Conservation (phyloP, 2,329 filamentous ascomycete species). For the Ceratocystis papillata region DNA sequence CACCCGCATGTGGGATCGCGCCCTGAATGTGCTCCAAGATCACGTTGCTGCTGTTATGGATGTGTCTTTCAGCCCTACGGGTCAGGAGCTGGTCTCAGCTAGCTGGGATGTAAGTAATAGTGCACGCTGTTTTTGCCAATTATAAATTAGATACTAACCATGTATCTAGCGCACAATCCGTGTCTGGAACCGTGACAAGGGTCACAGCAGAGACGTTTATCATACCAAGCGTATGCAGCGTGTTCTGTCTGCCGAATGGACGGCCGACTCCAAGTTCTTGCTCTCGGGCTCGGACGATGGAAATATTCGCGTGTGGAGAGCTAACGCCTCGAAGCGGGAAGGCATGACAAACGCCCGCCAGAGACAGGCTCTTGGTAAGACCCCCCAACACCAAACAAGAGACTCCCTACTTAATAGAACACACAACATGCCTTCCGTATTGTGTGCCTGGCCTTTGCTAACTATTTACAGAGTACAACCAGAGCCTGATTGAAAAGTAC, state of each 20-base stretch:
- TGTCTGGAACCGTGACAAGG: constrained; percentile 68
- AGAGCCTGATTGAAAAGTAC: constrained; percentile 71
- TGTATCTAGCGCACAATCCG: constrained; percentile 58
- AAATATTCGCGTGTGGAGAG: constrained; percentile 75
- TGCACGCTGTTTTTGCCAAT: constrained; percentile 30
- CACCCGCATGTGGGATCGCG: constrained; percentile 78
- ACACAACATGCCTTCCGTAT: neutral
- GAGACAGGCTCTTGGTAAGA: constrained; percentile 55
- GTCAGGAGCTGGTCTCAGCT: constrained; percentile 82
- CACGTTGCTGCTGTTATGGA: constrained; percentile 91
- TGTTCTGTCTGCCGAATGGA: constrained; percentile 75
- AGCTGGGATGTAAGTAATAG: constrained; percentile 50
- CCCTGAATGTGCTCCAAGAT: constrained; percentile 80
- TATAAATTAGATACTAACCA: constrained; percentile 42
- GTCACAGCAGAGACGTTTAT: constrained; percentile 85
- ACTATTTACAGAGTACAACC: constrained; percentile 60
- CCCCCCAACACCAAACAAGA: neutral
- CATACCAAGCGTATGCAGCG: constrained; percentile 98
- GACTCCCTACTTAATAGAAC: neutral
- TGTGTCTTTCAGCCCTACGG: constrained; percentile 88
- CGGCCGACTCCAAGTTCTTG: constrained; percentile 79
- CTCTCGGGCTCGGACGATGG: constrained; percentile 89
- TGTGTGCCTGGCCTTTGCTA: neutral
- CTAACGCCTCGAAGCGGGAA: constrained; percentile 69
- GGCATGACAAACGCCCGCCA: constrained; percentile 80